These are phyloP conservation scores for Kwoniella shivajii DNA, from an alignment of 1,284 basidiomycete species.

Conservation along the genomic window DNA sequence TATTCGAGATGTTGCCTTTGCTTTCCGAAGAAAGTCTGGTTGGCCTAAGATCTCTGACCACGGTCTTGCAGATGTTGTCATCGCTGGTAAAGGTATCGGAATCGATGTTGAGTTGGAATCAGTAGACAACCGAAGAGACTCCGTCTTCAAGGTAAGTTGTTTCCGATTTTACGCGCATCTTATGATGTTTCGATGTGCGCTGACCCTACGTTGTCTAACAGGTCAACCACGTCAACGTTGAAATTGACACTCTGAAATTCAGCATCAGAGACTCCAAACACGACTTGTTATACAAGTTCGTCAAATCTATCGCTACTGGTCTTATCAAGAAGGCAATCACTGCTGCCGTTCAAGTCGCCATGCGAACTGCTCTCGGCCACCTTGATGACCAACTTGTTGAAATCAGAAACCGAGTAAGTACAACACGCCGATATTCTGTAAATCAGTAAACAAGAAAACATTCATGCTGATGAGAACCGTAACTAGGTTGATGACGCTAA, in stretches of 20 bases:
- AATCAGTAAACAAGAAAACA: conserved; percentile 45
- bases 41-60: conserved; percentile 71
- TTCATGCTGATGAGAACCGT: conserved; percentile 58
- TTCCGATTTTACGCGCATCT: background rate
- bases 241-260: conserved; percentile 74
- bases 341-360: conserved; percentile 75
- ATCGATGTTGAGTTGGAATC: conserved; percentile 56
- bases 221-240: conserved; percentile 61
- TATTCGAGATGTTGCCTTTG: conserved; percentile 88
- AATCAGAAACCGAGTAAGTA: conserved; percentile 51
- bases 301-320: conserved; percentile 53
- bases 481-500: conserved; percentile 66
- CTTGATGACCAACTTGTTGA: conserved; percentile 68
- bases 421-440: background rate
- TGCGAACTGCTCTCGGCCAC: conserved; percentile 80
- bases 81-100: conserved; percentile 68
- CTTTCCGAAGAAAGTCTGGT: conserved; percentile 59
- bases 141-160: conserved; percentile 46
- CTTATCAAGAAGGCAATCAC: conserved; percentile 89
- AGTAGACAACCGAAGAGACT: conserved; percentile 44
- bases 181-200: conserved; percentile 1
- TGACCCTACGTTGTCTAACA: no score
- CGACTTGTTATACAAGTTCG: conserved; percentile 77
- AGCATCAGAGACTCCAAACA: conserved; percentile 69
- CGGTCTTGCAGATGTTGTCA: conserved; percentile 87